phyloP scores from a whole-genome alignment of 768 basidiomycete genomes.

The Pleurotus ostreatus region DNA sequence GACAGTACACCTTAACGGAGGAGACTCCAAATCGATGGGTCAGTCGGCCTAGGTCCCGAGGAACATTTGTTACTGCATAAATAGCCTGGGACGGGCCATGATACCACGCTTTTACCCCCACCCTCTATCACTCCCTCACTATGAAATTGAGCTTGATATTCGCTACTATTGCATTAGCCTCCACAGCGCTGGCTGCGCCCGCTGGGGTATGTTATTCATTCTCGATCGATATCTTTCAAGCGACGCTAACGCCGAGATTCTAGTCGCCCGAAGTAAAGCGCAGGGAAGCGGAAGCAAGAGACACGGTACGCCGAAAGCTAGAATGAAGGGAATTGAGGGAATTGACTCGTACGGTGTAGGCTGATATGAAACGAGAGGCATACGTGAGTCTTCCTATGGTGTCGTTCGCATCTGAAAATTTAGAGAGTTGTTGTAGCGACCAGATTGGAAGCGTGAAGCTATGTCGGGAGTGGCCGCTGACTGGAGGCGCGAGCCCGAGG shows the following conservation, averaged over 20 bases:
- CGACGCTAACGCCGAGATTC: neutral
- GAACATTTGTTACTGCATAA: conserved; percentile 8
- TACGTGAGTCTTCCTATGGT: neutral
- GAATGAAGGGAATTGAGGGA: neutral
- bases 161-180: neutral
- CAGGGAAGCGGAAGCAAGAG: conserved; percentile 2
- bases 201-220: neutral
- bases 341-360: neutral
- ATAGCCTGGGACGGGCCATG: neutral
- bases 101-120: conserved; percentile 5
- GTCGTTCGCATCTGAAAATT: neutral
- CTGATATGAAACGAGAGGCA: conserved; percentile 1
- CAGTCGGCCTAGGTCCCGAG: conserved; percentile 9
- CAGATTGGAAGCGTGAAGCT: conserved; percentile 1
- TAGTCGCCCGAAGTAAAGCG: neutral
- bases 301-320: neutral
- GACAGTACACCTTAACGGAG: conserved; percentile 5
- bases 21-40: conserved; percentile 7
- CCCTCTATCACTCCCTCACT: neutral
- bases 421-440: neutral
- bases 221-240: neutral
- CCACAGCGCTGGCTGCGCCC: conserved; percentile 1
- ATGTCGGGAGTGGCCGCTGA: neutral
- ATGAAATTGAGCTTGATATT: conserved; percentile 5
- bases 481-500: neutral